Evolutionary conservation across 768 basidiomycete genomes (phyloP), one percentile per base, ranked within the genome.

Genomic region (Collybiopsis luxurians): DNA sequence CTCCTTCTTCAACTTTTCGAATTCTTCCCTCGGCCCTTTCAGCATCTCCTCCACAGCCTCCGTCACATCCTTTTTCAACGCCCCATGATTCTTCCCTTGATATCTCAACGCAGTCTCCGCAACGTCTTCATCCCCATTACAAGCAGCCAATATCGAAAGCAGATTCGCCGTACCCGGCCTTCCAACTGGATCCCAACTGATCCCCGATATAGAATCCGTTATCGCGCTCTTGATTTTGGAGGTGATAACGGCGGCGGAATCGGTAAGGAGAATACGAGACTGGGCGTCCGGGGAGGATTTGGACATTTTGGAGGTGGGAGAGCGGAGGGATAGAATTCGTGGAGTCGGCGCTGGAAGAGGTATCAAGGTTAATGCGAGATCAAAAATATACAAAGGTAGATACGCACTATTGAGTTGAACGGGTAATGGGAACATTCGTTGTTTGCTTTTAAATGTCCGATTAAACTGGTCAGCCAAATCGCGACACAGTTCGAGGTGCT

Each of bases 301-400:
- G 34, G 95, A 97, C 95, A 98, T 98, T 69, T 98, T 98, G 3
- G 86, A 81, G 0, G 78, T 75, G 0, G 94, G 91, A 67, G 95
- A 90, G 56, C 84, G 86, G 17, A 98, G 84, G 2, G 94, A 95
- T 24, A 96, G 82, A 17, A 98, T 79, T 6, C 95, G 85, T 67
- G 84, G 86, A 9, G 90, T 86, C 0, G 87, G 81, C 1, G 92
- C 94, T 98, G 52, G 30, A 23, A 26, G 15, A 28, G 15, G 19
- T 12, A 28, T 17, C 15, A 17, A 17, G 36, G 15, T 7, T n/a
- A n/a, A 34, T 47, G 7, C 15, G 19, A 21, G 7, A 10, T 17
- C 31, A 30, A 44, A 47, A 51, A 23, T 27, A 31, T 2, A 17
- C 3, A 28, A 5, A 50, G 52, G 3, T 2, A 75, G 90, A 48